Evolutionary conservation across 768 basidiomycete genomes (phyloP).

Genomic region (Mycena floridula): DNA sequence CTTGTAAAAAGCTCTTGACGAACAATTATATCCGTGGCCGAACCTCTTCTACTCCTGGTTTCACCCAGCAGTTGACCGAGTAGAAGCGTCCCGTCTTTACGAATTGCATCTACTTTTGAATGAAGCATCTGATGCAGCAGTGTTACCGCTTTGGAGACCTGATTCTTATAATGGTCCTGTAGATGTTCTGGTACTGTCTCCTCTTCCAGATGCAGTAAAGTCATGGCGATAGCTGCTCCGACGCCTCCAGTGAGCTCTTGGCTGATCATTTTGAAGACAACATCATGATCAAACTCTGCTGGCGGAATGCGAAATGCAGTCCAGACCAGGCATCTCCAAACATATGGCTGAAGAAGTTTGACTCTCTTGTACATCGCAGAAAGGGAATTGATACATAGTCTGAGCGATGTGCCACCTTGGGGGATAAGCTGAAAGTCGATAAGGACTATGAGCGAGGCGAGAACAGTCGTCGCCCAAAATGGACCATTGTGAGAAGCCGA

Average conservation of each 20-base stretch:
- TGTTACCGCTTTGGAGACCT: too few species aligned
- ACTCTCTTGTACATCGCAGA: background rate
- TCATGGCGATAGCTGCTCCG: background rate
- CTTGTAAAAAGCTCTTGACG: too few species aligned
- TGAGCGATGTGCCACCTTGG: conserved; percentile 14
- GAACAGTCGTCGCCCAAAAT: conserved; percentile 36
- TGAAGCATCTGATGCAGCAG: too few species aligned
- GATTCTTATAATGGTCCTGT: too few species aligned
- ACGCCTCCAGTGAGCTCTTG: background rate
- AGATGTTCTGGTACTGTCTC: too few species aligned
- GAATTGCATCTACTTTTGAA: too few species aligned
- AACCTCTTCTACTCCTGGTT: too few species aligned
- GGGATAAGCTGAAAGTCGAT: conserved; percentile 37
- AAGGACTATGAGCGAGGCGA: conserved; percentile 43
- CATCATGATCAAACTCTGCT: background rate
- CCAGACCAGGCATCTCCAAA: background rate
- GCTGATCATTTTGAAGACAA: background rate
- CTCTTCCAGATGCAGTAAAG: background rate
- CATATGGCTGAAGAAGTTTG: background rate
- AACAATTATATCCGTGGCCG: too few species aligned
- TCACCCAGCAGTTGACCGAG: too few species aligned
- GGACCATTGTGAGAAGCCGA: conserved; percentile 22
- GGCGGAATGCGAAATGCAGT: background rate
- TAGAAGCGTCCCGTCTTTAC: too few species aligned
- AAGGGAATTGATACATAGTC: background rate